A percentile compares a stretch with the other conserved stretches of the same genome.
Evolutionary conservation across 768 basidiomycete genomes (phyloP).

Genomic region (Psilocybe azurescens): DNA sequence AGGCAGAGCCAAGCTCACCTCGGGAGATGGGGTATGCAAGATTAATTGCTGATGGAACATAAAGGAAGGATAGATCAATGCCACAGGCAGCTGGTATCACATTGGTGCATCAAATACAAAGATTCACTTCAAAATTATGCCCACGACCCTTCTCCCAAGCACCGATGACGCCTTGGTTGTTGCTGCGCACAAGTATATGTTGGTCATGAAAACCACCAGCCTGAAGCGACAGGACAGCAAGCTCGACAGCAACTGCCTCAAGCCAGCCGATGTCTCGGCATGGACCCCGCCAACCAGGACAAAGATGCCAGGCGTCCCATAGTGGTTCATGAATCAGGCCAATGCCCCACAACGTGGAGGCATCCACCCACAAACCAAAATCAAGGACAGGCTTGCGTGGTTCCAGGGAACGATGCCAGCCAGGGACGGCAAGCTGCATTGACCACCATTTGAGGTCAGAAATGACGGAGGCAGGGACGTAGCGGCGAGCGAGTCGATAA

Average conservation of each 20-base stretch:
- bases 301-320: conserved; percentile 36
- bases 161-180: conserved; percentile 42
- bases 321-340: conserved; percentile 31
- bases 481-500: conserved; percentile 8
- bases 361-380: conserved; percentile 37
- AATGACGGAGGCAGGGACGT: conserved; percentile 20
- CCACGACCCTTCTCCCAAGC: conserved; percentile 25
- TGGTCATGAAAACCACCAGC: neutral
- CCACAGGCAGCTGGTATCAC: neutral
- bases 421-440: neutral
- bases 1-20: neutral
- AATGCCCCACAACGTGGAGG: conserved; percentile 45
- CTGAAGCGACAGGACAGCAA: conserved; percentile 16
- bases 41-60: conserved; percentile 15
- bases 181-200: conserved; percentile 31
- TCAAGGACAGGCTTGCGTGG: conserved; percentile 10
- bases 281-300: conserved; percentile 14
- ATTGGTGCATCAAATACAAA: conserved; percentile 7
- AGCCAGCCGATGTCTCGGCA: conserved; percentile 32
- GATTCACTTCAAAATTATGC: conserved; percentile 21
- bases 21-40: conserved; percentile 15
- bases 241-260: conserved; percentile 32
- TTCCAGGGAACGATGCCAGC: conserved; percentile 17
- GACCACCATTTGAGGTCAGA: conserved; percentile 41
- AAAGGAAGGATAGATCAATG: conserved; percentile 3